Base-by-base conservation (phyloP, 768 basidiomycete genomes). In the Albatrellus ellisii region DNA sequence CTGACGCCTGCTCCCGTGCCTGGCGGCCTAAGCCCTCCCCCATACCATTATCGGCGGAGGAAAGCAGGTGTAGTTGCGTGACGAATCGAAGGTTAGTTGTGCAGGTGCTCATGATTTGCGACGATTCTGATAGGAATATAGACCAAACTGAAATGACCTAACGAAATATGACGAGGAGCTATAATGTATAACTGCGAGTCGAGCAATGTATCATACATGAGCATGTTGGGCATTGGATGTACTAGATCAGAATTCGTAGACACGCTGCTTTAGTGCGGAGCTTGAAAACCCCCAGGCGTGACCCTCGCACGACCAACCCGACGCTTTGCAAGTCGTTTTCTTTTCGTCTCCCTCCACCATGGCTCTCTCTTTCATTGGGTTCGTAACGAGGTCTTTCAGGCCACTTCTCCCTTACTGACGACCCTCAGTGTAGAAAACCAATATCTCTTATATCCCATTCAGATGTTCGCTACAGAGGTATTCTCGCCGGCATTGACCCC, bases 371-470 rank as follows among this genome's bases (percentile, higher is more conserved):
- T 51, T 51, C 39, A 51, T 51, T 26, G 50, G 50, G 50, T 51
- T 1, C 25, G 47, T 40, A 14, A 11, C 6, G 17, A 14, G 5
- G 11, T n/a, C 31, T 18, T 14, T 15, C 17, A 29, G 10, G 6
- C 26, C 12, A 7, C 8, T 9, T 6, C 17, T 40, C 22, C 46
- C 59, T 39, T 58, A 28, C 26, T 46, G 8, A 41, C 24, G 39
- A 37, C n/a, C 11, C 25, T 18, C 25, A 36, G 24, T 17, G 10
- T 60, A 86, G 85, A 59, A 87, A 87, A 70, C 75, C 82, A 8
- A 90, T 91, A 45, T 87, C 87, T 44, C 78, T 91, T 56, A 81
- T 87, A 59, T 89, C 87, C 44, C 83, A 87, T 59, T 86, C 84
- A 39, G 88, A 88, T 73, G 83, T 90, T 46, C 80, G 88, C 43